Percentiles rank a stretch among this genome's conserved stretches.
phyloP scores from a whole-genome alignment of 2,329 filamentous ascomycete genomes.

The Alternaria alternata region DNA sequence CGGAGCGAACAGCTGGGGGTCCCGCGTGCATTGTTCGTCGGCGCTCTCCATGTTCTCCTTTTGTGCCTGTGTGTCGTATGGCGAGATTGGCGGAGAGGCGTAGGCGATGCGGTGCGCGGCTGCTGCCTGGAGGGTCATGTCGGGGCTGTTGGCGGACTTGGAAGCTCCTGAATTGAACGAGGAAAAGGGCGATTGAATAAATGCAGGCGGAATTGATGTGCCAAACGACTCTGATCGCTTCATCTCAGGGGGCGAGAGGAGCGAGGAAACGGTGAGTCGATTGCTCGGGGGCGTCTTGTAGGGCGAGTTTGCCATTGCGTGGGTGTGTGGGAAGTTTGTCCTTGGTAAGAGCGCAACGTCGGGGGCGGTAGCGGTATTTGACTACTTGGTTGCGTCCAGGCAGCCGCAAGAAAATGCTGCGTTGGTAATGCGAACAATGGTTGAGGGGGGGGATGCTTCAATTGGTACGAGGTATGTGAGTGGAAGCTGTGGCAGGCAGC shows the following conservation, averaged over 20 bases:
- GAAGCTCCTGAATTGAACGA: constrained; percentile 40
- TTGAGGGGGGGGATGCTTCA: constrained; percentile 15
- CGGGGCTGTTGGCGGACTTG: constrained; percentile 30
- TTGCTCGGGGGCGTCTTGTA: constrained; percentile 41
- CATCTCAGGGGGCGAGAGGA: constrained; percentile 53
- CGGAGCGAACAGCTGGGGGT: constrained; percentile 48
- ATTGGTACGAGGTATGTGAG: constrained; percentile 20
- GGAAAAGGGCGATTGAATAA: constrained; percentile 33
- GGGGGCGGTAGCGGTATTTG: constrained; percentile 17
- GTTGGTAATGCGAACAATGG: constrained; percentile 20
- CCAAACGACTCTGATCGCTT: constrained; percentile 52
- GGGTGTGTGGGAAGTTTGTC: constrained; percentile 29
- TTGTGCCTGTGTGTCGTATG: constrained; percentile 45
- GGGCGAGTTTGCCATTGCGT: constrained; percentile 41
- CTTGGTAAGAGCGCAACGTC: constrained; percentile 12
- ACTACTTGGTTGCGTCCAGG: constrained; percentile 19
- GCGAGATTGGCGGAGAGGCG: constrained; percentile 53
- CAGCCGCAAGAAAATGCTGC: constrained; percentile 13
- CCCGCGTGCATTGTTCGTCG: constrained; percentile 40
- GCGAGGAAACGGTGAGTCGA: constrained; percentile 48
- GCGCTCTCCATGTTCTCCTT: constrained; percentile 48
- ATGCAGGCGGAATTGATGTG: constrained; percentile 38
- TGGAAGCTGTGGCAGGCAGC: constrained; percentile 20
- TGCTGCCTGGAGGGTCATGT: constrained; percentile 30
- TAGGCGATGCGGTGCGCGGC: constrained; percentile 41